Percentiles rank a stretch among this genome's conserved stretches.
Conservation (phyloP, 192 early-diverging fungal genomes). For the Umbelopsis ramanniana region DNA sequence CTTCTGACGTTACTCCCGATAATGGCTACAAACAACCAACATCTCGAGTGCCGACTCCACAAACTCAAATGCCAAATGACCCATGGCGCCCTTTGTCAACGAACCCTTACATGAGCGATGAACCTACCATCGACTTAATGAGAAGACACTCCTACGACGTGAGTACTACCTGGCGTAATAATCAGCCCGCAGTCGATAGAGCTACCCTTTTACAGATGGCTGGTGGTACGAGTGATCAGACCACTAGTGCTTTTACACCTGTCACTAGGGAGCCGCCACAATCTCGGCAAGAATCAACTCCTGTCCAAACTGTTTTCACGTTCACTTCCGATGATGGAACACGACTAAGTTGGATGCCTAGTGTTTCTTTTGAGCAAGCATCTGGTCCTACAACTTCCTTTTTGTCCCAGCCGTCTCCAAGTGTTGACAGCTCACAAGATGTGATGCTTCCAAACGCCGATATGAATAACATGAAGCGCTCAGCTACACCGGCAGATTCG, state of each 20-base stretch:
- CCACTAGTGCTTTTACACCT: neutral
- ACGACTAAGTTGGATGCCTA: slow-evolving; percentile 4
- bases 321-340: slow-evolving; percentile 12
- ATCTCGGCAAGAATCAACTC: slow-evolving; percentile 10
- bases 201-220: slow-evolving; percentile 11
- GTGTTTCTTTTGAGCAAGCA: slow-evolving; percentile 8
- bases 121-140: slow-evolving; percentile 22
- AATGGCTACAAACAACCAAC: neutral
- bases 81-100: slow-evolving; percentile 12
- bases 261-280: neutral
- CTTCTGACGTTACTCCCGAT: slow-evolving; percentile 1
- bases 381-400: slow-evolving; percentile 10
- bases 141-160: slow-evolving; percentile 44
- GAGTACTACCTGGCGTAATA: slow-evolving; percentile 30
- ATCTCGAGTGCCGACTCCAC: slow-evolving; percentile 6
- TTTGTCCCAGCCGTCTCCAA: slow-evolving; percentile 1
- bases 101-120: slow-evolving; percentile 23
- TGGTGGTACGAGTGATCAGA: neutral
- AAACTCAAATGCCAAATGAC: neutral
- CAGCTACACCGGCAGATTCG: neutral
- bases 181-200: slow-evolving; percentile 9
- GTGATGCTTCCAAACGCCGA: neutral
- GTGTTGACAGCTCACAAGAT: neutral
- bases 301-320: slow-evolving; percentile 6
- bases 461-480: neutral